Percentiles rank a stretch among this genome's conserved stretches.
Evolutionary conservation across 345 rosid species (phyloP).

Genomic region (Reutealis trisperma): DNA sequence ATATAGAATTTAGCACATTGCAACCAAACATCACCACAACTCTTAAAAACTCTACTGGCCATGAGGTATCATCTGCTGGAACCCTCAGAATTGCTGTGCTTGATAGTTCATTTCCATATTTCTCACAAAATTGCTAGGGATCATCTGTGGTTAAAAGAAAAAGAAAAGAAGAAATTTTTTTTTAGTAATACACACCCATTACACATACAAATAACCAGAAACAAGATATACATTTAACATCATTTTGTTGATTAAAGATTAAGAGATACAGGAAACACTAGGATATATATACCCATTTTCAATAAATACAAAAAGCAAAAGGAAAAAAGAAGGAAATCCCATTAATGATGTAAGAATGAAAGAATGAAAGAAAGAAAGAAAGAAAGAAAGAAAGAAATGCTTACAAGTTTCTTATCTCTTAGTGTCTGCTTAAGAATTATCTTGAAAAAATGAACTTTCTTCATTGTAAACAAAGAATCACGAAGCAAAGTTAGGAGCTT

Average conservation of each 20-base stretch:
- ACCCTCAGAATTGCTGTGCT: slow-evolving; percentile 12
- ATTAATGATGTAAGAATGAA: no score
- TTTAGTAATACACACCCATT: no score
- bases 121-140: slow-evolving; percentile 28
- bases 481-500: no score
- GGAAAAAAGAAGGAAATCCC: background rate
- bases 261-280: background rate
- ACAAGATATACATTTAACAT: no score
- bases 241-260: no score
- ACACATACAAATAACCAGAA: no score
- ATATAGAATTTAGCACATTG: no score
- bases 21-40: slow-evolving; percentile 23
- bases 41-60: slow-evolving; percentile 30
- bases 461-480: background rate
- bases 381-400: background rate
- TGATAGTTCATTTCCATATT: slow-evolving; percentile 21
- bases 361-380: background rate
- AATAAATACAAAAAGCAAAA: background rate
- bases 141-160: slow-evolving; percentile 5
- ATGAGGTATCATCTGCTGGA: slow-evolving; percentile 25
- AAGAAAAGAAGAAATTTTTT: background rate
- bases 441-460: slow-evolving; percentile 1
- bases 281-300: background rate
- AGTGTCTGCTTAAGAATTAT: background rate
- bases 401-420: background rate